Evolutionary conservation across 1,139 yeast genomes (phyloP), one percentile per base, ranked within the genome.

Genomic region (Candida labiduridarum): DNA sequence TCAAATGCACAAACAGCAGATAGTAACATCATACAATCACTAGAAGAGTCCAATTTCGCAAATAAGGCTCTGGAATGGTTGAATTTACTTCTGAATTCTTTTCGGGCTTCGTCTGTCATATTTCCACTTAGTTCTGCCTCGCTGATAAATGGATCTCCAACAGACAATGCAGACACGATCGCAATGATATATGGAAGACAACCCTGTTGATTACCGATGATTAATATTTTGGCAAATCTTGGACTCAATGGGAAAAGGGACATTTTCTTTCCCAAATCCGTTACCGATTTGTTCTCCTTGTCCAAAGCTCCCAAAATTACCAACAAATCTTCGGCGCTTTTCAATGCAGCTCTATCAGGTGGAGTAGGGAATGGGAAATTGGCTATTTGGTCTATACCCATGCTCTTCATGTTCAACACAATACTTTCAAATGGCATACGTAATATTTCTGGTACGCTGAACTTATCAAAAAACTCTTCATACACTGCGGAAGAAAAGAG

Each of bases 351-450:
- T 52, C 86, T 71, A 46, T 87, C 89, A 0, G 99, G 98, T 1
- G 97, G 89, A 0, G 98, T 92, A 2, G 99, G 99, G 71, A 94
- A 95, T 42, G 99, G 99, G 74, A 95, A 95, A 61, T 94, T 94
- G 27, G 84, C 73, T 45, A 95, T 87, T 48, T 88, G 88, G 65
- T 89, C 95, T 53, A 95, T 92, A 1, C 97, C 97, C 97, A 95
- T 94, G 55, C 94, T 83, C 68, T 94, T 95, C 99, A 95, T 94
- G 46, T 88, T 89, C 57, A 95, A 73, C 0, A 94, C 96, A 18
- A 94, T 87, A 62, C 97, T 92, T 64, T 94, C 99, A 44, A 91
- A 92, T 0, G 99, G 99, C 95, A 90, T 92, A 57, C 98, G 78
- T 52, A 89, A 71, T 50, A 95, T 92, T 66, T 95, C 99, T 0